Evolutionary conservation across 1,284 basidiomycete species (phyloP).

Genomic region (Irpex sp.): DNA sequence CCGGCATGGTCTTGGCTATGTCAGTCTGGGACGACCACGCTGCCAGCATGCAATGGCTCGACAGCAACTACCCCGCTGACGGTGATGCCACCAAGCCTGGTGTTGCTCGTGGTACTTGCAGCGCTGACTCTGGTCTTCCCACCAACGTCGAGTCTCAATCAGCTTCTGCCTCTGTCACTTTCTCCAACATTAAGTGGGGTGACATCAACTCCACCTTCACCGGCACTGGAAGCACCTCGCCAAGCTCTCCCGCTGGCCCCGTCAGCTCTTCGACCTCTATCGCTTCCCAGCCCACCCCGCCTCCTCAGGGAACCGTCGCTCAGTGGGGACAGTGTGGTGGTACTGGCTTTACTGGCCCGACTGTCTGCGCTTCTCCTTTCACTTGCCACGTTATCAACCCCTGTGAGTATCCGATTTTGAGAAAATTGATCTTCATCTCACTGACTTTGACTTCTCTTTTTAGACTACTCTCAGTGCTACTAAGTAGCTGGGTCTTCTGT

Average conservation of each 20-base stretch:
- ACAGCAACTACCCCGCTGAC: slow-evolving; percentile 33
- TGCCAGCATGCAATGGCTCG: slow-evolving; percentile 39
- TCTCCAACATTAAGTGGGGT: slow-evolving; percentile 36
- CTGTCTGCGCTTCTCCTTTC: slow-evolving; percentile 11
- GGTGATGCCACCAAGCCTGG: slow-evolving; percentile 28
- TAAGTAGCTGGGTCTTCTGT: not conserved
- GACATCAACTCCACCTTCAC: slow-evolving; percentile 31
- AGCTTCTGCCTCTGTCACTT: slow-evolving; percentile 24
- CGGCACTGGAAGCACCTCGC: not conserved
- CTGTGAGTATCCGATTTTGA: slow-evolving; percentile 8
- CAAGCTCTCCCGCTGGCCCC: not conserved
- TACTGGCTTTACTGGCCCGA: slow-evolving; percentile 11
- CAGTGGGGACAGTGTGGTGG: slow-evolving; percentile 13
- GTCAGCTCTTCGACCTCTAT: not conserved
- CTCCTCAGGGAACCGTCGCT: slow-evolving; percentile 4
- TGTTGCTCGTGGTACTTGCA: slow-evolving; percentile 34
- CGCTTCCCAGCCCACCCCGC: not conserved
- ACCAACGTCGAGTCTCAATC: slow-evolving; percentile 26
- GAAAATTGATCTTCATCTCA: not conserved
- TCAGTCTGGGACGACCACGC: slow-evolving; percentile 44
- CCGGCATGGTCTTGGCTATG: slow-evolving; percentile 52
- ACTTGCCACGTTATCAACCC: slow-evolving; percentile 14
- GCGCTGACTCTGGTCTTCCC: slow-evolving; percentile 32
- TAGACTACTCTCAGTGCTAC: slow-evolving; percentile 16
- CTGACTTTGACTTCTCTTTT: not conserved